Evolutionary conservation across 2,329 filamentous ascomycete species (phyloP), one percentile per base, ranked within the genome.

Genomic region (Colletotrichum sp.): DNA sequence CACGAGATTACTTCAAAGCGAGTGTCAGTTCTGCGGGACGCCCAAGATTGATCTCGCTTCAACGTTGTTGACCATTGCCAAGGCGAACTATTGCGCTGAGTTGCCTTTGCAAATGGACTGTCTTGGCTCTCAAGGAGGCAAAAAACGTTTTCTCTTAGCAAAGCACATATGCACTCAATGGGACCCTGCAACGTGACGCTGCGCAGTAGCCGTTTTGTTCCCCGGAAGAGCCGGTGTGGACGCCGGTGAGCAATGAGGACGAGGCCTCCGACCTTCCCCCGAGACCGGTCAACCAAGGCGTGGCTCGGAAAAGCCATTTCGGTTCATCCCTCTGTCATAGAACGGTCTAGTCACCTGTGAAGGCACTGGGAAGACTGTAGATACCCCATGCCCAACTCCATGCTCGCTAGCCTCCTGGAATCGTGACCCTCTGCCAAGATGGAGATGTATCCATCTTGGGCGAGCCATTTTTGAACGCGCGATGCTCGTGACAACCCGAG

Each of bases 11-110:
- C 15, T 22, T 16, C 27, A 25, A 32, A n/a, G 25, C 16, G 36
- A 19, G n/a, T 52, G 6, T 28, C 36, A 25, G 11, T 7, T 28
- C 6, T 19, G 25, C 11, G 15, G 15, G 64, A 66, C 16, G 16
- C 64, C 27, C 27, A 52, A 30, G 4, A 27, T n/a, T 66, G 64
- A 52, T 66, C 27, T 52, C 64, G 64, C 36, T 59, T 48, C 19
- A 44, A 48, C 70, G 34, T 59, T 27, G 27, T 28, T 16, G 48
- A 68, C 48, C 70, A 72, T 68, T 72, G 70, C 70, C 70, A 72
- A 72, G 70, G 36, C 34, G 11, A 8, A 16, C 34, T 12, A 27
- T 36, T 27, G 19, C 34, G n/a, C 36, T 25, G 19, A 59, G 34
- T 32, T 7, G 27, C 11, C 22, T 28, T 44, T 27, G 9, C n/a